phyloP scores from a whole-genome alignment of 2,329 filamentous ascomycete species.

The Phyllosticta citriasiana region DNA sequence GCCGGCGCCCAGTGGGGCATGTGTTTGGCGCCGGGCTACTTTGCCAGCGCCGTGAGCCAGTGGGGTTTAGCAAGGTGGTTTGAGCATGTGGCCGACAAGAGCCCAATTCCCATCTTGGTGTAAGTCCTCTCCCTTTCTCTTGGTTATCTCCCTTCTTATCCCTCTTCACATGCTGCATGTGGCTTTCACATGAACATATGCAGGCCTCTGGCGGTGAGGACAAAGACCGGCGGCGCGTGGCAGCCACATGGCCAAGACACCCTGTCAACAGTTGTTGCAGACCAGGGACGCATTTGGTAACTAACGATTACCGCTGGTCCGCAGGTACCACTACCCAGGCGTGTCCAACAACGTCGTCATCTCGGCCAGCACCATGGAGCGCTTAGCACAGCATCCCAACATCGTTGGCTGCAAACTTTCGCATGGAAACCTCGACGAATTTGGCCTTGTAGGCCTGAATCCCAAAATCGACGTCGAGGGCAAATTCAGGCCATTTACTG shows the following conservation, averaged over 20 bases:
- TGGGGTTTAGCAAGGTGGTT: constrained; percentile 35
- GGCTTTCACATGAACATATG: not conserved
- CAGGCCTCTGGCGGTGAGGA: not conserved
- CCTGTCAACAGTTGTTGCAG: not conserved
- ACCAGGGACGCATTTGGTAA: not conserved
- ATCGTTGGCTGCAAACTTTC: constrained; percentile 57
- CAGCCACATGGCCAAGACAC: no score
- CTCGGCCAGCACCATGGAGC: constrained; percentile 42
- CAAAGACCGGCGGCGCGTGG: no score
- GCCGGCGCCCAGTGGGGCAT: constrained; percentile 49
- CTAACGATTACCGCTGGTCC: not conserved
- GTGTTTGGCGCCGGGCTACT: constrained; percentile 34
- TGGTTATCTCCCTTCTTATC: not conserved
- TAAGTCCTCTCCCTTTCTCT: constrained; percentile 21
- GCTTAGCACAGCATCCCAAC: constrained; percentile 48
- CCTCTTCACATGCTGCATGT: not conserved
- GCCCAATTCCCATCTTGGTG: constrained; percentile 47
- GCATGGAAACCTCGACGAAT: constrained; percentile 50
- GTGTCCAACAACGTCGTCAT: constrained; percentile 53
- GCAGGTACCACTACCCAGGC: constrained; percentile 49
- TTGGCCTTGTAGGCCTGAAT: constrained; percentile 45
- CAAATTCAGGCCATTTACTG: constrained; percentile 48
- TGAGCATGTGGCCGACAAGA: constrained; percentile 44
- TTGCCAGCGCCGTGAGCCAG: constrained; percentile 7
- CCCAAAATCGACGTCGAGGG: constrained; percentile 42